Evolutionary conservation across 805 yeast species (phyloP).

Genomic region (Pichia kluyveri): DNA sequence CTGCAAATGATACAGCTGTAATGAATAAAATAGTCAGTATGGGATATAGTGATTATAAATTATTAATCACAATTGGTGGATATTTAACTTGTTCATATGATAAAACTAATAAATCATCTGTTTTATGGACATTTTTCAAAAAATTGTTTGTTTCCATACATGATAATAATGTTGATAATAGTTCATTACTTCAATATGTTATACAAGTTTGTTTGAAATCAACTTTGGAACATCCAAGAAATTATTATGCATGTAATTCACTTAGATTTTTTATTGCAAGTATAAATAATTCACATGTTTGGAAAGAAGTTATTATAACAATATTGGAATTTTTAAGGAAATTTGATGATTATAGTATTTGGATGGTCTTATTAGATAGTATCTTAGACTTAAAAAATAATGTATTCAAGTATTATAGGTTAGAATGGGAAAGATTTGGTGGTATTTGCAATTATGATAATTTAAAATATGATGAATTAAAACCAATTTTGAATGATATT

Average conservation of each 20-base stretch:
- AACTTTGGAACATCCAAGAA: constrained; percentile 32
- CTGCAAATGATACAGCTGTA: constrained; percentile 18
- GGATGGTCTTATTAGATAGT: constrained; percentile 2
- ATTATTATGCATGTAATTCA: constrained; percentile 41
- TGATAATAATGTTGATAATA: no score
- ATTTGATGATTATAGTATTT: constrained; percentile 8
- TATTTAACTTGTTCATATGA: constrained; percentile 19
- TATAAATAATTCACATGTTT: background rate
- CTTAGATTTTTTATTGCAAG: constrained; percentile 16
- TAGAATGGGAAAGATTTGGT: background rate
- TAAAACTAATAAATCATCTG: constrained; percentile 27
- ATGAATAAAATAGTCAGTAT: no score
- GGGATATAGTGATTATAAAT: background rate
- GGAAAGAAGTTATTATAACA: no score
- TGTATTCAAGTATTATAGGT: background rate
- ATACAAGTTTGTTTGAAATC: constrained; percentile 25
- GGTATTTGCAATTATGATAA: background rate
- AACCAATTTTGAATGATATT: no score
- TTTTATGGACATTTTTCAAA: constrained; percentile 23
- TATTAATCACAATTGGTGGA: constrained; percentile 2
- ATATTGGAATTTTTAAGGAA: background rate
- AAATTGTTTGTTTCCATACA: constrained; percentile 4
- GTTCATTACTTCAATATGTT: no score
- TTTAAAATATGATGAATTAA: no score
- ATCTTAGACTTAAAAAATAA: background rate